Evolutionary conservation across 371 early-diverging fungal species (phyloP).

Genomic region (Mucor mucedo): DNA sequence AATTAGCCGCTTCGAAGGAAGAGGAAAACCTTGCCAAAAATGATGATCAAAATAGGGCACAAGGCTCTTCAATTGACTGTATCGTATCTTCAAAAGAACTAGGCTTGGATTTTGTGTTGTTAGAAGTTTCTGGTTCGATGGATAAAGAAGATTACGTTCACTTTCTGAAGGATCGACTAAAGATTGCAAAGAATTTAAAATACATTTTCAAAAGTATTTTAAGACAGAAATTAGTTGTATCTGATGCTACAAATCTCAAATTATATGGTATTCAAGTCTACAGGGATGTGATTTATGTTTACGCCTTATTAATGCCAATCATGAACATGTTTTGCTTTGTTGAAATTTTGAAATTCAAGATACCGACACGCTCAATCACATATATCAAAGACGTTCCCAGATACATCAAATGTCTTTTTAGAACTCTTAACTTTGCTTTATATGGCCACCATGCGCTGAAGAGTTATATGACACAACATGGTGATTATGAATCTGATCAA

Average conservation of each 20-base stretch:
- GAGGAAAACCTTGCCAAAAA: slow-evolving; percentile 11
- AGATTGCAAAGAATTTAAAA: too few relatives aligned
- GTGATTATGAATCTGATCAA: too few relatives aligned
- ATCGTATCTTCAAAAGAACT: slow-evolving; percentile 13
- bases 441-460: too few relatives aligned
- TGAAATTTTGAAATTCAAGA: too few relatives aligned
- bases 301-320: neutral
- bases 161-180: too few relatives aligned
- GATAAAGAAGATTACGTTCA: neutral
- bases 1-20: slow-evolving; percentile 3
- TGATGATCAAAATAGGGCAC: slow-evolving; percentile 11
- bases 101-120: neutral
- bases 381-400: too few relatives aligned
- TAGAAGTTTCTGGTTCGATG: neutral
- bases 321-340: too few relatives aligned
- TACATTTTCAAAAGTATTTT: neutral
- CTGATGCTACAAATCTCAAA: neutral
- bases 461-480: too few relatives aligned
- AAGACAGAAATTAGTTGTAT: neutral
- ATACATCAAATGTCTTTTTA: too few relatives aligned
- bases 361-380: too few relatives aligned
- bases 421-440: too few relatives aligned
- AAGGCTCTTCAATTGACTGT: slow-evolving; percentile 8
- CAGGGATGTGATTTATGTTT: neutral
- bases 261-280: neutral